Conservation (phyloP, 306 rosid species). For the Trifolium repens region DNA sequence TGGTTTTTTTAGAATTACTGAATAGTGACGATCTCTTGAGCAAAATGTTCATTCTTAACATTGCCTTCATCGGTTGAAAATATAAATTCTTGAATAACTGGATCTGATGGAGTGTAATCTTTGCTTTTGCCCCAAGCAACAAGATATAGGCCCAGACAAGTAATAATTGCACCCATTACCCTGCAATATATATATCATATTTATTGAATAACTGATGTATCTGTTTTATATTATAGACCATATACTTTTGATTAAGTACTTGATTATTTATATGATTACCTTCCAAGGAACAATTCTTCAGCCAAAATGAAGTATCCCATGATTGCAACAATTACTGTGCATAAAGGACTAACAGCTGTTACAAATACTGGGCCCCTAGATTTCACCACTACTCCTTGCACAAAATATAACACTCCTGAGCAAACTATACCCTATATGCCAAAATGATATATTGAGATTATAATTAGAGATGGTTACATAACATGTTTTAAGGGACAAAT, state of each 20-base stretch:
- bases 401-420: conserved; percentile 71
- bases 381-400: conserved; percentile 87
- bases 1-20: too few relatives aligned
- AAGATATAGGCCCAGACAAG: conserved; percentile 66
- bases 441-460: not conserved
- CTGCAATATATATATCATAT: conserved; percentile 47
- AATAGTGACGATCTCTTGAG: too few relatives aligned
- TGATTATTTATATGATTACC: conserved; percentile 50
- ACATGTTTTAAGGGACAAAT: too few relatives aligned
- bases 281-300: conserved; percentile 72
- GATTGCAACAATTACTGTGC: conserved; percentile 84
- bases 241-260: too few relatives aligned
- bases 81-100: conserved; percentile 37
- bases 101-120: conserved; percentile 48
- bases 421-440: conserved; percentile 70
- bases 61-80: too few relatives aligned
- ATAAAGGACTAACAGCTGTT: conserved; percentile 77
- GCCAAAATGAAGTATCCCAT: conserved; percentile 65
- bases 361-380: conserved; percentile 92
- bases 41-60: too few relatives aligned
- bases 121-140: conserved; percentile 93
- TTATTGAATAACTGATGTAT: too few relatives aligned
- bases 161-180: conserved; percentile 67
- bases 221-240: too few relatives aligned
- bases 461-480: too few relatives aligned